These are phyloP conservation scores for Histomonas meleagridis DNA, from an alignment of 208 protist species.

Conservation along the genomic window DNA sequence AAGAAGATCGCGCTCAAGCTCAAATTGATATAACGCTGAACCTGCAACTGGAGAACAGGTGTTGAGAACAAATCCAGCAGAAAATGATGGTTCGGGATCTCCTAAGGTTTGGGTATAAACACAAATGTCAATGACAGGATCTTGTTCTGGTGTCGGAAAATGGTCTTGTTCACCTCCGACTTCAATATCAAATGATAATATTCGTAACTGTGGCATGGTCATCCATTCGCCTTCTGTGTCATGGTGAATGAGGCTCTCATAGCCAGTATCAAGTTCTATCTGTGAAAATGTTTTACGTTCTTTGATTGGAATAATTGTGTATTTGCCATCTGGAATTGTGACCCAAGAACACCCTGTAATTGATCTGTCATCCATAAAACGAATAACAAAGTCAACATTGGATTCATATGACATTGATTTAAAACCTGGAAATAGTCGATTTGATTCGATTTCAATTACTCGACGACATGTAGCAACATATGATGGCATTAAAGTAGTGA, in stretches of 20 bases:
- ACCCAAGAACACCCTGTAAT: slow-evolving; percentile 67
- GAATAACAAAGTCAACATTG: slow-evolving; percentile 89
- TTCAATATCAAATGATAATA: slow-evolving; percentile 88
- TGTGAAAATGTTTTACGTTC: slow-evolving; percentile 36
- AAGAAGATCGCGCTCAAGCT: slow-evolving; percentile 77
- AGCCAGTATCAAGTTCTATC: slow-evolving; percentile 52
- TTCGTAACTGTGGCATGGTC: slow-evolving; percentile 86
- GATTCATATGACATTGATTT: slow-evolving; percentile 85
- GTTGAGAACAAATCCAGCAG: slow-evolving; percentile 45
- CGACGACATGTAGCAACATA: slow-evolving; percentile 46
- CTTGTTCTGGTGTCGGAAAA: slow-evolving; percentile 91
- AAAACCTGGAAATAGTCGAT: background rate
- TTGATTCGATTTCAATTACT: slow-evolving; percentile 43
- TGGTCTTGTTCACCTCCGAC: slow-evolving; percentile 84
- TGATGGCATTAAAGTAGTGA: slow-evolving; percentile 43
- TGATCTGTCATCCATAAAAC: slow-evolving; percentile 85
- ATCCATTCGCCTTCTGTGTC: slow-evolving; percentile 65
- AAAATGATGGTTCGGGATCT: slow-evolving; percentile 36
- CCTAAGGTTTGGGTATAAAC: slow-evolving; percentile 62
- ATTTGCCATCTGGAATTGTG: background rate
- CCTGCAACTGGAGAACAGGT: slow-evolving; percentile 44
- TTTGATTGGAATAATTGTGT: background rate
- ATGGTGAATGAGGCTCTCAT: slow-evolving; percentile 61
- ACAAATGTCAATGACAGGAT: slow-evolving; percentile 98
- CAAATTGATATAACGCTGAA: slow-evolving; percentile 56